Evolutionary conservation across 805 yeast genomes (phyloP).

Genomic region (Cyberlindnera samutprakarnensis): DNA sequence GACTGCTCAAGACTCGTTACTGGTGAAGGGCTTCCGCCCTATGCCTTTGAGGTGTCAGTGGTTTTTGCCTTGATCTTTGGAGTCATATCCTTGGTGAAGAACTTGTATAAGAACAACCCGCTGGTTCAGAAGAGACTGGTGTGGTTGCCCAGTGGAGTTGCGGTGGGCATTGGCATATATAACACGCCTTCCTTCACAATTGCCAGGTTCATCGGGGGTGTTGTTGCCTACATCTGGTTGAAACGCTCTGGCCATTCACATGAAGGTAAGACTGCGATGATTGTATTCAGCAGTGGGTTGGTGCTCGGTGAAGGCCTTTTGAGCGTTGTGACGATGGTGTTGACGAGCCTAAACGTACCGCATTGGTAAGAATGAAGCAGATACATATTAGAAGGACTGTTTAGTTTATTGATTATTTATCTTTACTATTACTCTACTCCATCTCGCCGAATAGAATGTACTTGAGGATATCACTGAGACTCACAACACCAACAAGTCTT

Average conservation of each 20-base stretch:
- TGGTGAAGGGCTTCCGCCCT: slow-evolving; percentile 84
- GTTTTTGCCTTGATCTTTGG: slow-evolving; percentile 65
- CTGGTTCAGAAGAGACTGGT: slow-evolving; percentile 34
- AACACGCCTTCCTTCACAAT: slow-evolving; percentile 90
- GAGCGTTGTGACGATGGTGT: slow-evolving; percentile 72
- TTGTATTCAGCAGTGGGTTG: slow-evolving; percentile 85
- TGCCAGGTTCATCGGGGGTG: slow-evolving; percentile 89
- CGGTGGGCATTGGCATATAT: slow-evolving; percentile 95
- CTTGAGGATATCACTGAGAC: slow-evolving; percentile 83
- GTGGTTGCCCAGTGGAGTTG: slow-evolving; percentile 88
- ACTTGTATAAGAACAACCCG: slow-evolving; percentile 37
- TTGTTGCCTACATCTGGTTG: slow-evolving; percentile 54
- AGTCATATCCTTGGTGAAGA: slow-evolving; percentile 53
- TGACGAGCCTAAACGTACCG: slow-evolving; percentile 63
- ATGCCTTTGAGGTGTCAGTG: slow-evolving; percentile 54
- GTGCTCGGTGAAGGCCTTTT: slow-evolving; percentile 92
- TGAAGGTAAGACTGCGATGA: slow-evolving; percentile 60
- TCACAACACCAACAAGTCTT: slow-evolving; percentile 71
- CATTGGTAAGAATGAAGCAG: slow-evolving; percentile 36
- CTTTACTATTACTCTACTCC: slow-evolving; percentile 5
- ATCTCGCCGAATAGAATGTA: slow-evolving; percentile 65
- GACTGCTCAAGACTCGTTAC: slow-evolving; percentile 91
- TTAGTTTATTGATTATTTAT: not conserved
- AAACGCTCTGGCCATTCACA: slow-evolving; percentile 28
- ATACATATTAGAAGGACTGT: too few species aligned